Conservation (phyloP, 768 basidiomycete genomes). For the Podaxis mareebaensis region DNA sequence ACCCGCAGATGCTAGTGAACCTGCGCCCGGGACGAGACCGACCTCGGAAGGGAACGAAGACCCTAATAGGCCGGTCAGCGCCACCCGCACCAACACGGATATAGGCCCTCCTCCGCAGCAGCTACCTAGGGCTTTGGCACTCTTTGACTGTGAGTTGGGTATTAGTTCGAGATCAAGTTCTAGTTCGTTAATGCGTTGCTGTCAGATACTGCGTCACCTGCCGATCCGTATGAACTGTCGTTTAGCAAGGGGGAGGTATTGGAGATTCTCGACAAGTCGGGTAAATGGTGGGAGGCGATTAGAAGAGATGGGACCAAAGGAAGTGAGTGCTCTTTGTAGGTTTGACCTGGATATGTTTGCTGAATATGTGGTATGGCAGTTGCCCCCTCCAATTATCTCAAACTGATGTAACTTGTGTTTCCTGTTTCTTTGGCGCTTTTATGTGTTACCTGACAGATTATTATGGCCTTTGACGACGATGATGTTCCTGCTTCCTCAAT, state of each 20-base stretch:
- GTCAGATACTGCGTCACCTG: conserved; percentile 69
- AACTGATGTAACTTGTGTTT: neutral
- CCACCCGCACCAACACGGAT: neutral
- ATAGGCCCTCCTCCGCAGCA: neutral
- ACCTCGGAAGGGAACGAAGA: conserved; percentile 15
- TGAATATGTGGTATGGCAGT: conserved; percentile 25
- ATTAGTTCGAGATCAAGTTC: neutral
- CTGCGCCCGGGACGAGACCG: neutral
- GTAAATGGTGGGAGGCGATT: conserved; percentile 88
- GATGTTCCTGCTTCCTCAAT: neutral
- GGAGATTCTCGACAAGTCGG: conserved; percentile 72
- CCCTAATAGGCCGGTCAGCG: neutral
- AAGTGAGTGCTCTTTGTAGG: conserved; percentile 47
- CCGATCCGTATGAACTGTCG: conserved; percentile 85
- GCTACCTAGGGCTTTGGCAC: conserved; percentile 2
- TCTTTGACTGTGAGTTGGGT: conserved; percentile 7
- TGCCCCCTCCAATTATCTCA: conserved; percentile 42
- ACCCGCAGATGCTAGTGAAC: neutral
- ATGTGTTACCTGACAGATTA: too few relatives aligned
- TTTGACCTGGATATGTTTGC: neutral
- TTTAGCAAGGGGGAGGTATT: conserved; percentile 86
- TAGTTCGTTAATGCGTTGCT: neutral
- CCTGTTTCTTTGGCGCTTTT: neutral
- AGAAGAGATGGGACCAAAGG: conserved; percentile 63
- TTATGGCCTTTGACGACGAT: neutral